These are phyloP conservation scores for Cladosporium sp. DNA, from an alignment of 2,329 filamentous ascomycete genomes.

Conservation along the genomic window DNA sequence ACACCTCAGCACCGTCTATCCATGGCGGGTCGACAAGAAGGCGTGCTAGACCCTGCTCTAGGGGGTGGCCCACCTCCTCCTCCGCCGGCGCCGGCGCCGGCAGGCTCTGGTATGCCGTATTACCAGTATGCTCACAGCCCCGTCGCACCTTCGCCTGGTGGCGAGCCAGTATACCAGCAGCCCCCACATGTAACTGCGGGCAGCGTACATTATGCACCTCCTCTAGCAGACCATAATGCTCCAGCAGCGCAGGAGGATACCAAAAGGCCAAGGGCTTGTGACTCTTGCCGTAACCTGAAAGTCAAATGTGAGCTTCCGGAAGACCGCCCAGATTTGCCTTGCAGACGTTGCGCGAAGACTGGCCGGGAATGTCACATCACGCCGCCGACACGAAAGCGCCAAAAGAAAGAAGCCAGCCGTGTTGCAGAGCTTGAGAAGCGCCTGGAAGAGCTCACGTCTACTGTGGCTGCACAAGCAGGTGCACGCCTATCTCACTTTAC, in stretches of 20 bases:
- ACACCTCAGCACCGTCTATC: not conserved
- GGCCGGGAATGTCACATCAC: conserved; percentile 77
- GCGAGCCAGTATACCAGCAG: conserved; percentile 11
- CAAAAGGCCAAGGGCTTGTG: conserved; percentile 50
- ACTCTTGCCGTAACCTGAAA: conserved; percentile 50
- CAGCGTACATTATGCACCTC: conserved; percentile 12
- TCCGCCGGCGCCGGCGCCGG: conserved; percentile 1
- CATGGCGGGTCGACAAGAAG: conserved; percentile 13
- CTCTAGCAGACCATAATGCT: not conserved
- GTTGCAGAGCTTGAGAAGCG: conserved; percentile 91
- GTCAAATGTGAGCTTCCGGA: conserved; percentile 82
- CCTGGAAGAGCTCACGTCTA: conserved; percentile 84
- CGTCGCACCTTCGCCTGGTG: conserved; percentile 1
- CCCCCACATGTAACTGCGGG: conserved; percentile 2
- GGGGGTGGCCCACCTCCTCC: conserved; percentile 6
- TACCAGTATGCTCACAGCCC: conserved; percentile 16
- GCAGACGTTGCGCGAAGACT: conserved; percentile 73
- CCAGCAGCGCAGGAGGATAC: conserved; percentile 33
- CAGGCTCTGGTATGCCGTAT: conserved; percentile 13
- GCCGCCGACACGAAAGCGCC: conserved; percentile 71
- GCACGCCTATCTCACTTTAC: conserved; percentile 8
- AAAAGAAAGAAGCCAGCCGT: conserved; percentile 87
- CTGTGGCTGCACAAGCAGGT: conserved; percentile 31
- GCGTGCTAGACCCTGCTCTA: conserved; percentile 14
- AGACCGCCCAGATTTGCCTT: conserved; percentile 58